Conservation (phyloP, 495 filamentous ascomycete genomes). For the Usnea hakonensis region DNA sequence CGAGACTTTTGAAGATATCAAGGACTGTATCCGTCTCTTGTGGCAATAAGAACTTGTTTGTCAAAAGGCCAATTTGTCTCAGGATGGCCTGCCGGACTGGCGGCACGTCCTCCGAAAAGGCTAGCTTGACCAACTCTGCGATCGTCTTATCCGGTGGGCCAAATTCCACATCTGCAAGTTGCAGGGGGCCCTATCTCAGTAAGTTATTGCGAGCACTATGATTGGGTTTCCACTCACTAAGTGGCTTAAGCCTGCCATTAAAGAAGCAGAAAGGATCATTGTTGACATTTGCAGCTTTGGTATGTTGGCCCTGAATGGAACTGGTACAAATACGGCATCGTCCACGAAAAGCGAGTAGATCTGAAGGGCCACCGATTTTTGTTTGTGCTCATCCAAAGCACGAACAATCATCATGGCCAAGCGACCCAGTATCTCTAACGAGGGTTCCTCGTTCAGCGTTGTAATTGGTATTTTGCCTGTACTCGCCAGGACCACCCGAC, state of each 20-base stretch:
- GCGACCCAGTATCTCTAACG: constrained; percentile 56
- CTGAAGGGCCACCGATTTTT: constrained; percentile 47
- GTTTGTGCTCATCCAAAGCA: constrained; percentile 44
- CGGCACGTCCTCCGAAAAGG: constrained; percentile 30
- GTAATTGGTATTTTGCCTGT: constrained; percentile 33
- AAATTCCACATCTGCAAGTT: constrained; percentile 26
- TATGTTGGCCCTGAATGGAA: constrained; percentile 34
- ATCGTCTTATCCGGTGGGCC: constrained; percentile 34
- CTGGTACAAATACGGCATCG: constrained; percentile 31
- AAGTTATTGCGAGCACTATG: neutral
- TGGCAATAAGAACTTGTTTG: constrained; percentile 58
- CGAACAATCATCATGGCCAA: constrained; percentile 55
- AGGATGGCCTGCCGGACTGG: constrained; percentile 46
- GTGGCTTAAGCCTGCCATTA: constrained; percentile 48
- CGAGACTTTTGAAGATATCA: constrained; percentile 27
- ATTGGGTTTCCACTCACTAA: constrained; percentile 31
- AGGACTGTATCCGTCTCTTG: constrained; percentile 34
- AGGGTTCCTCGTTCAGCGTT: constrained; percentile 46
- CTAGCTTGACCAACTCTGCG: constrained; percentile 35
- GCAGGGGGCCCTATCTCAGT: constrained; percentile 20
- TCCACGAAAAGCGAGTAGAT: constrained; percentile 49
- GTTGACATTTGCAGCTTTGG: constrained; percentile 37
- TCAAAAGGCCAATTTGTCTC: constrained; percentile 53
- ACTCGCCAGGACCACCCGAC: constrained; percentile 38
- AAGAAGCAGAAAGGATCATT: constrained; percentile 54